Evolutionary conservation across 176 grass and related monocot genomes (phyloP).

Genomic region (Eremochloa ophiuroides): DNA sequence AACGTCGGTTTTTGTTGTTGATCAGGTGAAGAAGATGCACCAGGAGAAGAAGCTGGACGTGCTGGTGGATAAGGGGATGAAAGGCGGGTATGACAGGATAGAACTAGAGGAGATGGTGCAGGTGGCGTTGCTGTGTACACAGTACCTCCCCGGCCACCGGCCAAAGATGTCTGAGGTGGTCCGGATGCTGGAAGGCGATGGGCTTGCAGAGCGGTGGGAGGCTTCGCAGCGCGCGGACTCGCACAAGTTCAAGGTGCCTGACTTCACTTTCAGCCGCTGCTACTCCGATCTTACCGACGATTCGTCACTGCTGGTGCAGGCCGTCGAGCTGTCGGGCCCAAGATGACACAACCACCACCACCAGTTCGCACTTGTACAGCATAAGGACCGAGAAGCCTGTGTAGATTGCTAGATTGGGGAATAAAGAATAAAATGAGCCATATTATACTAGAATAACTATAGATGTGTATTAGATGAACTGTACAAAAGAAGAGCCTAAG

Average conservation of each 20-base stretch:
- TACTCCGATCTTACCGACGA: slow-evolving; percentile 85
- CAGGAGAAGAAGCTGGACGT: slow-evolving; percentile 89
- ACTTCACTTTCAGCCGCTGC: slow-evolving; percentile 76
- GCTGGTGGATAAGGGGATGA: slow-evolving; percentile 70
- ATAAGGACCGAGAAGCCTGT: slow-evolving; percentile 15
- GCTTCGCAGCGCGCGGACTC: slow-evolving; percentile 65
- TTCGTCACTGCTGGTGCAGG: slow-evolving; percentile 85
- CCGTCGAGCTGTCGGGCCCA: slow-evolving; percentile 88
- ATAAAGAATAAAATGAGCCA: slow-evolving; percentile 36
- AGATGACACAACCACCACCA: slow-evolving; percentile 42
- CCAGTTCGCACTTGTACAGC: slow-evolving; percentile 27
- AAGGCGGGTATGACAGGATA: slow-evolving; percentile 55
- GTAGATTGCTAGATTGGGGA: slow-evolving; percentile 31
- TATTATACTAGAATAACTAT: slow-evolving; percentile 25
- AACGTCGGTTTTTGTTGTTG: neutral
- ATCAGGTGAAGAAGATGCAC: slow-evolving; percentile 98
- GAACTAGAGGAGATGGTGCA: slow-evolving; percentile 95
- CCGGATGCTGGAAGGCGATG: slow-evolving; percentile 90
- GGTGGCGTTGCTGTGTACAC: slow-evolving; percentile 86
- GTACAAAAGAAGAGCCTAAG: slow-evolving; percentile 27
- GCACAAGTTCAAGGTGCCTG: slow-evolving; percentile 60
- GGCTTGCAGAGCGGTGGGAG: slow-evolving; percentile 90
- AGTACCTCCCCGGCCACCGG: slow-evolving; percentile 76
- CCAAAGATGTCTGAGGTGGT: slow-evolving; percentile 96
- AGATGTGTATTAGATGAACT: slow-evolving; percentile 34